Conservation (phyloP, 768 basidiomycete species). For the Boletus pseudo-olivaceus region DNA sequence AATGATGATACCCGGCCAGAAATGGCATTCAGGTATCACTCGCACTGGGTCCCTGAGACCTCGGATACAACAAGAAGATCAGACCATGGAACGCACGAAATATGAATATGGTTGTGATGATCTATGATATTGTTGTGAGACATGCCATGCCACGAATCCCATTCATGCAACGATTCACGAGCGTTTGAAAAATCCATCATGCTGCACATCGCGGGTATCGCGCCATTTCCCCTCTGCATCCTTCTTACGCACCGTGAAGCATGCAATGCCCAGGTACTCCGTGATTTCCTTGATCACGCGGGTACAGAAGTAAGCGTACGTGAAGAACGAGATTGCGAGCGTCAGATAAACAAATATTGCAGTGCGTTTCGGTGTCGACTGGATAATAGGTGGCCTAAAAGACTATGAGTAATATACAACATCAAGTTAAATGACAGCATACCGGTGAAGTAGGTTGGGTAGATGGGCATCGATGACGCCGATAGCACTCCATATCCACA, state of each 20-base stretch:
- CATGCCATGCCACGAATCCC: not conserved
- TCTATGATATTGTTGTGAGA: slow-evolving; percentile 2
- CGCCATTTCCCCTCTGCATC: slow-evolving; percentile 66
- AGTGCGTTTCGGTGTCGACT: slow-evolving; percentile 57
- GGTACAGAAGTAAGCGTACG: slow-evolving; percentile 74
- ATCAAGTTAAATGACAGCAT: slow-evolving; percentile 21
- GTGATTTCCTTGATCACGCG: slow-evolving; percentile 88
- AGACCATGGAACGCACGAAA: too few relatives aligned
- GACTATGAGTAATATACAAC: not conserved
- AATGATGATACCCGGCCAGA: too few relatives aligned
- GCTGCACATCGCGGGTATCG: slow-evolving; percentile 28
- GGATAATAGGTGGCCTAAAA: slow-evolving; percentile 67
- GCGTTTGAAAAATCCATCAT: slow-evolving; percentile 23
- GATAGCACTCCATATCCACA: slow-evolving; percentile 79
- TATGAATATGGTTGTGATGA: not conserved
- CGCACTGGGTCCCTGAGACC: too few relatives aligned
- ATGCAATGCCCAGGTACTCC: slow-evolving; percentile 89
- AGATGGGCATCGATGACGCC: slow-evolving; percentile 84
- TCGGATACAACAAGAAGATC: too few relatives aligned
- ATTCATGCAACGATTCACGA: slow-evolving; percentile 7
- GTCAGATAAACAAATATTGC: slow-evolving; percentile 72
- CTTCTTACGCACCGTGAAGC: slow-evolving; percentile 88
- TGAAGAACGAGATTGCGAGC: slow-evolving; percentile 60
- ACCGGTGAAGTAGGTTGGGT: slow-evolving; percentile 65
- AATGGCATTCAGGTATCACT: too few relatives aligned